Conservation (phyloP, 2,329 filamentous ascomycete species). For the Epichloe coenophiala region DNA sequence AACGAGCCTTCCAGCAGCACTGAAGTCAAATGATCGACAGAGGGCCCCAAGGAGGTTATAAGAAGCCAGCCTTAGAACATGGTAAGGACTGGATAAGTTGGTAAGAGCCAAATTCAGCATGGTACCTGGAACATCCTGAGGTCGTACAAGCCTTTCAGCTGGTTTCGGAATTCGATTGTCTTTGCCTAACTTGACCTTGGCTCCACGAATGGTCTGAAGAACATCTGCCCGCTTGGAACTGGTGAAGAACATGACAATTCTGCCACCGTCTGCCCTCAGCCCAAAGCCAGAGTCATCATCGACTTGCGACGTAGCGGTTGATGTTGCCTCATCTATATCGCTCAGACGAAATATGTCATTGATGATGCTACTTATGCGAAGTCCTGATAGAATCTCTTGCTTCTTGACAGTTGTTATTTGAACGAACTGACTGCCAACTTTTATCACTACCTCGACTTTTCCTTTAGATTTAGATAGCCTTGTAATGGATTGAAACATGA, state of each 20-base stretch:
- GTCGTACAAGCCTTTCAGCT: slow-evolving; percentile 51
- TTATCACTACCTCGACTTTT: slow-evolving; percentile 56
- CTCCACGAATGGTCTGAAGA: slow-evolving; percentile 46
- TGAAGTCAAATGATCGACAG: slow-evolving; percentile 55
- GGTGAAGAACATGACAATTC: slow-evolving; percentile 60
- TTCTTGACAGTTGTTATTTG: slow-evolving; percentile 57
- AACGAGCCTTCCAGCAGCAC: slow-evolving; percentile 45
- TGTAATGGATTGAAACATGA: slow-evolving; percentile 51
- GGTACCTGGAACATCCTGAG: slow-evolving; percentile 58
- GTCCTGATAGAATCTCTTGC: slow-evolving; percentile 51
- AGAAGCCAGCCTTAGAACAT: slow-evolving; percentile 45
- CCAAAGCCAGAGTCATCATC: slow-evolving; percentile 57
- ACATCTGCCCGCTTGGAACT: slow-evolving; percentile 51
- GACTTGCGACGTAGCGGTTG: slow-evolving; percentile 42
- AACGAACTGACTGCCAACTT: slow-evolving; percentile 55
- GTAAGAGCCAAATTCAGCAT: slow-evolving; percentile 54
- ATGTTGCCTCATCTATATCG: slow-evolving; percentile 50
- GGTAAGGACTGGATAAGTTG: slow-evolving; percentile 50
- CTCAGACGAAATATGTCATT: slow-evolving; percentile 58
- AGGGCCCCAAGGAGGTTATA: slow-evolving; percentile 56
- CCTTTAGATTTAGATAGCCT: slow-evolving; percentile 55
- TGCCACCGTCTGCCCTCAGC: slow-evolving; percentile 53
- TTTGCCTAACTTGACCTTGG: slow-evolving; percentile 52
- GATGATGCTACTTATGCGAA: slow-evolving; percentile 47
- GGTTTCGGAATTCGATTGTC: slow-evolving; percentile 47